Base-by-base conservation (phyloP, 1,284 basidiomycete species). In the Taiwanofungus camphoratus region DNA sequence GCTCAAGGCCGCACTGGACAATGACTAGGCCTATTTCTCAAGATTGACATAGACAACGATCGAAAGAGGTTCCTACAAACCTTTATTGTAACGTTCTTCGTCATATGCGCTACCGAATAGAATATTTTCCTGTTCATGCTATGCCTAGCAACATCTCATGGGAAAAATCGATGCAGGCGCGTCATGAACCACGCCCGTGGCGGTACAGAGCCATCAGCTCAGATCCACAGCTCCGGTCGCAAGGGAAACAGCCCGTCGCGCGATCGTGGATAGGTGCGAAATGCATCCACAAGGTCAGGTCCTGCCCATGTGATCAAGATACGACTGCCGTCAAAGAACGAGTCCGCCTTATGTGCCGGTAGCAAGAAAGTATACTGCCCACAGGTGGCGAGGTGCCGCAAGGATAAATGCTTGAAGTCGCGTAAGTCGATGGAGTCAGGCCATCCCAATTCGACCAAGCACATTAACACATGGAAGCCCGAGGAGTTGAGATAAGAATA, bases 1-100 rank as follows among this genome's bases (percentile, higher is more conserved):
- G 70, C 52, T 78, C 70, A 18, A 87, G 65, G 2, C 70, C 79
- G 48, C 83, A 86, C 52, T 80, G 78, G 27, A 76, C 59, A 16
- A 86, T 56, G 16, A 81, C 81, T 69, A 23, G n/a, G n/a, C n/a
- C n/a, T n/a, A n/a, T 63, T 59, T 53, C 8, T 40, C 58, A 63
- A 39, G 56, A 49, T 7, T 65, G 52, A 13, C 2, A 19, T 12
- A 4, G n/a, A n/a, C 65, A 53, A 16, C 66, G 27, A 15, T 5
- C 15, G n/a, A n/a, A n/a, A n/a, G n/a, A 26, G 9, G 21, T n/a
- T 2, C 22, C 22, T 29, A 12, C 16, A 15, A 31, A 68, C 69
- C 63, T 63, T 70, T 67, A 15, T 70, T 57, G 50, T 70, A 69
- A 8, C 68, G 55, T 13, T 52, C 56, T 45, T 73, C 67, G 37